Conservation (phyloP, 2,329 filamentous ascomycete species). For the Penicillium sp. region DNA sequence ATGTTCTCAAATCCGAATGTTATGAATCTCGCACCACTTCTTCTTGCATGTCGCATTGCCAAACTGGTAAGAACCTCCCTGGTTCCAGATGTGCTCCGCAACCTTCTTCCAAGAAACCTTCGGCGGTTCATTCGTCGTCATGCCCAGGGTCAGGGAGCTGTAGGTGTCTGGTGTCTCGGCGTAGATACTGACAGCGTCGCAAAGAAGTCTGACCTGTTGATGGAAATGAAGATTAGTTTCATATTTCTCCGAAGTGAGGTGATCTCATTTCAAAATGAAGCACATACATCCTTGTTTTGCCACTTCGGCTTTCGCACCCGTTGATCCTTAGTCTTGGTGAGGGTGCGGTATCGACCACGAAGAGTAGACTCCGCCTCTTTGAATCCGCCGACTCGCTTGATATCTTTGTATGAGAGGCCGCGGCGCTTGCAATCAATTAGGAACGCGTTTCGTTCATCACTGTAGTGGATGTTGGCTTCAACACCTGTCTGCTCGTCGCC, state of each 20-base stretch:
- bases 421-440: slow-evolving; percentile 44
- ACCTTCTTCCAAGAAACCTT: slow-evolving; percentile 64
- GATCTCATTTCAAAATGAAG: too few relatives aligned
- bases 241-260: not conserved
- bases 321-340: slow-evolving; percentile 49
- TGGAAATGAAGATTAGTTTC: not conserved
- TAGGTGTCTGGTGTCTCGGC: slow-evolving; percentile 9
- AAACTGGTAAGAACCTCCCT: slow-evolving; percentile 61
- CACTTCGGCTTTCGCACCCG: slow-evolving; percentile 50
- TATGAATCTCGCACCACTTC: slow-evolving; percentile 57
- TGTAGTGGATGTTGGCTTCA: slow-evolving; percentile 16
- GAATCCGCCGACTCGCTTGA: slow-evolving; percentile 46
- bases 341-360: slow-evolving; percentile 48
- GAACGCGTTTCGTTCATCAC: slow-evolving; percentile 38
- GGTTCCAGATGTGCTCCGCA: slow-evolving; percentile 53
- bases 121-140: slow-evolving; percentile 22
- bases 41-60: slow-evolving; percentile 64
- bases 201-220: slow-evolving; percentile 42
- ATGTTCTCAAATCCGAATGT: slow-evolving; percentile 17
- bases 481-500: not conserved
- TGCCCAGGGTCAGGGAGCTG: not conserved
- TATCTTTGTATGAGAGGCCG: slow-evolving; percentile 51
- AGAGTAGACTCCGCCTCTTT: slow-evolving; percentile 52
- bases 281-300: slow-evolving; percentile 46
- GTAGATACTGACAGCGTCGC: slow-evolving; percentile 38